Percentiles rank a stretch among this genome's conserved stretches.
These are phyloP conservation scores for Delitschia confertaspora DNA, from an alignment of 495 filamentous ascomycete species.

Conservation along the genomic window DNA sequence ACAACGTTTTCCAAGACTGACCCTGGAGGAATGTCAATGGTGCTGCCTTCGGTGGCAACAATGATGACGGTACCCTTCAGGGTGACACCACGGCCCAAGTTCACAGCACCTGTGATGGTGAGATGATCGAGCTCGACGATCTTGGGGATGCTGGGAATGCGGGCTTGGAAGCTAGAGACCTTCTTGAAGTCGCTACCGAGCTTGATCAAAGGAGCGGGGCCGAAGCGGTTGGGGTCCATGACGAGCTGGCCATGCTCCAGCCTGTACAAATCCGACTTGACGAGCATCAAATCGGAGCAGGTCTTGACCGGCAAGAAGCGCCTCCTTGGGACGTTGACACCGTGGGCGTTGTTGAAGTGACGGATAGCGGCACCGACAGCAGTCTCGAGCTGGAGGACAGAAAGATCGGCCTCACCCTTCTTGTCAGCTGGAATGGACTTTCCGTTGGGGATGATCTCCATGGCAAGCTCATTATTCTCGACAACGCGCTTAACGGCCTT, in stretches of 20 bases:
- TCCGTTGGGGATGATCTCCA: conserved; percentile 99
- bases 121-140: conserved; percentile 97
- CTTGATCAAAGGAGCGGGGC: conserved; percentile 98
- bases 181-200: conserved; percentile 99
- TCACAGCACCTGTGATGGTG: conserved; percentile 94
- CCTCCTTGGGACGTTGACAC: conserved; percentile 95
- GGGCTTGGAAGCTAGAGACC: conserved; percentile 98
- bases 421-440: conserved; percentile 98
- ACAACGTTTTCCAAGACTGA: conserved; percentile 98
- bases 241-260: conserved; percentile 96
- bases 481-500: conserved; percentile 97
- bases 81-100: conserved; percentile 87
- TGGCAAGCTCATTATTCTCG: conserved; percentile 94
- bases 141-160: conserved; percentile 90
- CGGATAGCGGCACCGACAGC: conserved; percentile 97
- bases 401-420: conserved; percentile 97
- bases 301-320: conserved; percentile 99
- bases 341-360: conserved; percentile 96
- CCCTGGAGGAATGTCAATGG: conserved; percentile 94
- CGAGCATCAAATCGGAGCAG: conserved; percentile 97
- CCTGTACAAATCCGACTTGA: conserved; percentile 99
- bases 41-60: conserved; percentile 93
- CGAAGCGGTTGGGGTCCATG: conserved; percentile 92
- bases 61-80: conserved; percentile 99
- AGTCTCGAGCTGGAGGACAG: conserved; percentile 96